Evolutionary conservation across 2,329 filamentous ascomycete species (phyloP).

Genomic region (Fusarium sublunatum): DNA sequence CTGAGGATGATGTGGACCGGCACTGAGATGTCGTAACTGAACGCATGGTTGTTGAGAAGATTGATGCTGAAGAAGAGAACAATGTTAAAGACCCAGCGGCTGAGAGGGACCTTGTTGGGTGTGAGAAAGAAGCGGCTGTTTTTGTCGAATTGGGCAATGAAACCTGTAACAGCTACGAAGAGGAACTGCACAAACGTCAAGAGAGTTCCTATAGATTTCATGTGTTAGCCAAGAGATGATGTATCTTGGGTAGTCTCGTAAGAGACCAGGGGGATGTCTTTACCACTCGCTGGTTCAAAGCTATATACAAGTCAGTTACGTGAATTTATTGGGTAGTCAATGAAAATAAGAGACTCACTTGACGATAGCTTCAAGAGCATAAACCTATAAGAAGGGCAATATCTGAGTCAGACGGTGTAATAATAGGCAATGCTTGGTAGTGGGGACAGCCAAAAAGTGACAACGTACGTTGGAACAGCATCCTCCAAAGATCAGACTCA

Average conservation of each 20-base stretch:
- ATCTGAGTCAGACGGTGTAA: conserved; percentile 20
- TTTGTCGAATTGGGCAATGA: conserved; percentile 78
- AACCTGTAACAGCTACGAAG: conserved; percentile 82
- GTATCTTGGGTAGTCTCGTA: background rate
- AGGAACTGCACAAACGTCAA: conserved; percentile 91
- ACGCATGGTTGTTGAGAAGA: conserved; percentile 96
- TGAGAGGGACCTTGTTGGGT: conserved; percentile 82
- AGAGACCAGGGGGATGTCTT: background rate
- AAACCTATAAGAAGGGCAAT: conserved; percentile 71
- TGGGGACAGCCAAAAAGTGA: background rate
- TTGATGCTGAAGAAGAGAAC: conserved; percentile 93
- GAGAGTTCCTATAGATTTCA: conserved; percentile 71
- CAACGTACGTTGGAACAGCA: conserved; percentile 87
- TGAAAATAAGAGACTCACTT: conserved; percentile 69
- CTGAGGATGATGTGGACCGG: conserved; percentile 96
- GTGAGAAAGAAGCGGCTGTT: conserved; percentile 78
- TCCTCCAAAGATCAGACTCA: conserved; percentile 91
- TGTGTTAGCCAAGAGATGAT: conserved; percentile 30
- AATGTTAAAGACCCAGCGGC: conserved; percentile 89
- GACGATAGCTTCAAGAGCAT: conserved; percentile 92
- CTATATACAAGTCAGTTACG: conserved; percentile 56
- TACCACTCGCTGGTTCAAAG: conserved; percentile 86
- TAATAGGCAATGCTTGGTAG: background rate
- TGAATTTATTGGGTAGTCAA: background rate
- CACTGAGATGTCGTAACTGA: conserved; percentile 95